These are phyloP conservation scores for Usnea hakonensis DNA, from an alignment of 495 filamentous ascomycete genomes.

Conservation along the genomic window DNA sequence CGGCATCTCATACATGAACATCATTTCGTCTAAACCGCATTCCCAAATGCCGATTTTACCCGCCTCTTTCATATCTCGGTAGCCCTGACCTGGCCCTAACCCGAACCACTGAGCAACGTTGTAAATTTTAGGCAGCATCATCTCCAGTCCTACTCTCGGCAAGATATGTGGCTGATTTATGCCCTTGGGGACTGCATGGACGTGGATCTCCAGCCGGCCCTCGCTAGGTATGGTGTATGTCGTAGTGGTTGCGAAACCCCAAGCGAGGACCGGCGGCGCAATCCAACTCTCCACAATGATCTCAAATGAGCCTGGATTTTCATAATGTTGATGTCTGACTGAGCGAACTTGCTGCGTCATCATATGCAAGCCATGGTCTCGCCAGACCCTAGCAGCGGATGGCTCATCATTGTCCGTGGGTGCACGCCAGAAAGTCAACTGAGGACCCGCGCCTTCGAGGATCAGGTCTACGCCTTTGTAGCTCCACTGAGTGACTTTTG, in stretches of 20 bases:
- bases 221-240: constrained; percentile 41
- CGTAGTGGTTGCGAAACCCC: constrained; percentile 44
- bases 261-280: constrained; percentile 49
- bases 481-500: constrained; percentile 16
- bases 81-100: constrained; percentile 55
- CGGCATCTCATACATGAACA: constrained; percentile 53
- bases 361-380: constrained; percentile 27
- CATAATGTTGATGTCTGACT: constrained; percentile 33
- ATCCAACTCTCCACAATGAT: constrained; percentile 41
- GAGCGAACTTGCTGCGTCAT: constrained; percentile 38
- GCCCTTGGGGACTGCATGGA: constrained; percentile 37
- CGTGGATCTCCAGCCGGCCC: constrained; percentile 37
- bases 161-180: constrained; percentile 42
- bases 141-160: constrained; percentile 49
- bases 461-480: constrained; percentile 20
- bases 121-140: constrained; percentile 34
- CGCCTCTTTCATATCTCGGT: constrained; percentile 52
- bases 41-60: constrained; percentile 46
- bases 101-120: constrained; percentile 49
- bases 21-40: constrained; percentile 38
- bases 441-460: constrained; percentile 20
- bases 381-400: constrained; percentile 36
- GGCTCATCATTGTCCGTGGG: constrained; percentile 61
- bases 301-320: constrained; percentile 23
- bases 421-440: constrained; percentile 37